phyloP scores from a whole-genome alignment of 2,329 filamentous ascomycete species.

The Catunica adiposa region DNA sequence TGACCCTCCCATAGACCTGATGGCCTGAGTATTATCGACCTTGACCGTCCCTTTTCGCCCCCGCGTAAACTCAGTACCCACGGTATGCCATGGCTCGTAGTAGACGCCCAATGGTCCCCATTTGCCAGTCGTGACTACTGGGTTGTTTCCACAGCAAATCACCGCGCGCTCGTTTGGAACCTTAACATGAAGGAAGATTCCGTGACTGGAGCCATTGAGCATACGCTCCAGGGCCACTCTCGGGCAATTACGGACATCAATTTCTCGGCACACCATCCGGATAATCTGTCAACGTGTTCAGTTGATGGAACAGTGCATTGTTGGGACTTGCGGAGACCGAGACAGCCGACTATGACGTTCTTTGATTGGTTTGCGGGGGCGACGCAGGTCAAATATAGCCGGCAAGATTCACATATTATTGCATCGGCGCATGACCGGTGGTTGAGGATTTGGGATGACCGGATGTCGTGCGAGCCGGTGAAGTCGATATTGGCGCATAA shows the following conservation, averaged over 20 bases:
- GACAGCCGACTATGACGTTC: constrained; percentile 60
- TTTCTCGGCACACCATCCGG: constrained; percentile 83
- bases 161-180: constrained; percentile 90
- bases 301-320: constrained; percentile 87
- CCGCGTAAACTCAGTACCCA: constrained; percentile 69
- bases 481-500: constrained; percentile 74
- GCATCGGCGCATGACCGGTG: constrained; percentile 82
- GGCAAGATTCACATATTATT: constrained; percentile 69
- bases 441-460: constrained; percentile 79
- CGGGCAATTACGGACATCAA: constrained; percentile 93
- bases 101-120: constrained; percentile 93
- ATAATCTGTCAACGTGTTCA: constrained; percentile 75
- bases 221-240: constrained; percentile 67
- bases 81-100: constrained; percentile 82
- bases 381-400: constrained; percentile 89
- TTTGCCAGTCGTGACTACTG: constrained; percentile 81
- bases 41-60: constrained; percentile 76
- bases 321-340: constrained; percentile 69
- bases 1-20: constrained; percentile 39
- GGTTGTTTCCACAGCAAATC: constrained; percentile 88
- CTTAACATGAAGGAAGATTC: constrained; percentile 64
- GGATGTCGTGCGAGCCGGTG: constrained; percentile 60
- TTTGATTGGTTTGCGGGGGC: constrained; percentile 89
- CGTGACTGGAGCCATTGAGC: constrained; percentile 55
- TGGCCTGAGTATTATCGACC: constrained; percentile 77